Conservation (phyloP, 2,329 filamentous ascomycete species). For the Gremmenia infestans region DNA sequence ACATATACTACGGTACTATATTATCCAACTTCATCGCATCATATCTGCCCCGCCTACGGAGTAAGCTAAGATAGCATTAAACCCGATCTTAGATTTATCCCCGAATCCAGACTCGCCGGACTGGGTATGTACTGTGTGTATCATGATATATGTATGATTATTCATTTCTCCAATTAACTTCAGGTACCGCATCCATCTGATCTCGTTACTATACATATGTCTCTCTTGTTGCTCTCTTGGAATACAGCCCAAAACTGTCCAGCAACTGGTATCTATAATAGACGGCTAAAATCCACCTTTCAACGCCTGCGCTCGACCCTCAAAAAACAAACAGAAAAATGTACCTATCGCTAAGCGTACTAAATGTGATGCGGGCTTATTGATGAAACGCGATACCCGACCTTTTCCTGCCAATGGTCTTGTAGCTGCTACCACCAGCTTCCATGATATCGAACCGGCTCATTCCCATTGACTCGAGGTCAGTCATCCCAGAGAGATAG, state of each 20-base stretch:
- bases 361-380: conserved; percentile 4
- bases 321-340: conserved; percentile 7
- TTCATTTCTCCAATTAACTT: background rate
- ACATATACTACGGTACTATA: no score
- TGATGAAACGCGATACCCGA: conserved; percentile 30
- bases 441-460: conserved; percentile 32
- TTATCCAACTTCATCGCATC: no score
- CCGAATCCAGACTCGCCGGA: no score
- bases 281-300: conserved; percentile 6
- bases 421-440: conserved; percentile 27
- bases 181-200: no score
- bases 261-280: conserved; percentile 17
- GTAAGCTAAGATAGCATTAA: no score
- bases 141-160: background rate
- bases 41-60: no score
- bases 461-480: conserved; percentile 28
- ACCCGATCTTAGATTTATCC: no score
- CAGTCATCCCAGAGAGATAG: conserved; percentile 65
- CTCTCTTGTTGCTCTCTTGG: background rate
- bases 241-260: conserved; percentile 9
- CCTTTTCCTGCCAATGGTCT: conserved; percentile 30
- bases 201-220: conserved; percentile 11
- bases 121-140: background rate
- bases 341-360: background rate
- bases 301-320: conserved; percentile 27